These are phyloP conservation scores for Coemansia sp. DNA, from an alignment of 192 early-diverging fungal species.

Conservation along the genomic window DNA sequence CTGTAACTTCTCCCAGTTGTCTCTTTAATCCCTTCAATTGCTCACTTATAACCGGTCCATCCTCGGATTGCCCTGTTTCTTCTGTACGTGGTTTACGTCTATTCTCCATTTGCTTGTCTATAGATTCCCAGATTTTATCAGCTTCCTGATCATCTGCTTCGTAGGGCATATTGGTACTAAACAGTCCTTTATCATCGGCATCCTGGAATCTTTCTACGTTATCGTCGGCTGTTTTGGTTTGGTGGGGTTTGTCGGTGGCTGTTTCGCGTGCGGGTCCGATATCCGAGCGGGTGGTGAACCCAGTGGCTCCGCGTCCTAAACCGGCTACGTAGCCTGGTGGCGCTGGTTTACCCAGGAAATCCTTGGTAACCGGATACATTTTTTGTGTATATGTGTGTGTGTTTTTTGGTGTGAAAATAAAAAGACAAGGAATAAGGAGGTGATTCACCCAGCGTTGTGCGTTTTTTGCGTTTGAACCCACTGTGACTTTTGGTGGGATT, in stretches of 20 bases:
- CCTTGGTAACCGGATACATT: slow-evolving; percentile 63
- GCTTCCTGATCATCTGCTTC: slow-evolving; percentile 98
- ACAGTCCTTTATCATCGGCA: slow-evolving; percentile 92
- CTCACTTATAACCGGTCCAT: slow-evolving; percentile 79
- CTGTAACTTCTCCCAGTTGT: slow-evolving; percentile 70
- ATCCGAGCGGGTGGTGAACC: slow-evolving; percentile 97
- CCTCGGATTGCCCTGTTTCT: slow-evolving; percentile 68
- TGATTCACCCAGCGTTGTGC: too few species aligned
- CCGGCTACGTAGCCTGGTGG: slow-evolving; percentile 98
- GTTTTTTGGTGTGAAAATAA: neutral
- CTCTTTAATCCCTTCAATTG: slow-evolving; percentile 92
- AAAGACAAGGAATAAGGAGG: neutral
- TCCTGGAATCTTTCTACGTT: slow-evolving; percentile 65
- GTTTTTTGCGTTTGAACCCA: too few species aligned
- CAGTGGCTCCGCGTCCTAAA: slow-evolving; percentile 93
- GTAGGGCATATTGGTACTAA: slow-evolving; percentile 75
- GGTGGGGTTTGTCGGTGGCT: slow-evolving; percentile 37
- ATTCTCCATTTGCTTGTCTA: slow-evolving; percentile 91
- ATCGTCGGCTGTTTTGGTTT: slow-evolving; percentile 11
- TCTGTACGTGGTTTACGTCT: slow-evolving; percentile 73
- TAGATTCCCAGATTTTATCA: slow-evolving; percentile 84
- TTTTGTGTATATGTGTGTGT: neutral
- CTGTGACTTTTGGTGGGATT: too few species aligned
- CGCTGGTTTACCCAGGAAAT: slow-evolving; percentile 90
- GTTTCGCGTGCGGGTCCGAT: slow-evolving; percentile 94